phyloP scores from a whole-genome alignment of 129 eudicot genomes.

The Arctium lappa region DNA sequence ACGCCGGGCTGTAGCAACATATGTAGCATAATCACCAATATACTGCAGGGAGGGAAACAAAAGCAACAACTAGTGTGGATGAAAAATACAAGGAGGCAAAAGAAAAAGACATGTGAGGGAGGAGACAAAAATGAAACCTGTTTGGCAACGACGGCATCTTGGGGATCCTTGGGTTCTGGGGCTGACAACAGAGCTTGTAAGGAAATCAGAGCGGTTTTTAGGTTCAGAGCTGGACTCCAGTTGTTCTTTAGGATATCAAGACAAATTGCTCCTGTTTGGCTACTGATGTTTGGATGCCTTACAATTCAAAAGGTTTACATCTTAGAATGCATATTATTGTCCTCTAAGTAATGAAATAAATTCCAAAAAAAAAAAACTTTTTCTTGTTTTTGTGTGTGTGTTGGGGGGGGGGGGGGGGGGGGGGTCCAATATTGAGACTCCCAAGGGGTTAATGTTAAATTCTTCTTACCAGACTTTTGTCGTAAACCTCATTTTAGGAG shows the following conservation, averaged over 20 bases:
- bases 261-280: conserved; percentile 38
- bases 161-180: conserved; percentile 38
- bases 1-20: conserved; percentile 25
- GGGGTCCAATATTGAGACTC: background rate
- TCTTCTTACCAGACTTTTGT: conserved; percentile 87
- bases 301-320: conserved; percentile 6
- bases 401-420: background rate
- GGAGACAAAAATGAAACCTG: conserved; percentile 21
- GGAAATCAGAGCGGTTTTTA: conserved; percentile 32
- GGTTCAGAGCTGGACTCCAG: conserved; percentile 36
- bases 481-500: conserved; percentile 83
- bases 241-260: conserved; percentile 37
- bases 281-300: conserved; percentile 46
- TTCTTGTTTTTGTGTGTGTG: background rate
- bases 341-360: background rate
- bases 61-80: conserved; percentile 31
- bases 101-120: background rate
- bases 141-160: conserved; percentile 38
- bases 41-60: conserved; percentile 24
- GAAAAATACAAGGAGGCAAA: background rate
- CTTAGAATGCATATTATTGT: conserved; percentile 8
- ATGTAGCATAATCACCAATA: conserved; percentile 21
- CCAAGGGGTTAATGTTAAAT: background rate
- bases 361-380: background rate
- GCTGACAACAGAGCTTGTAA: conserved; percentile 32